Percentiles rank a stretch among this genome's conserved stretches.
Evolutionary conservation across 169 alveolate species (phyloP).

Genomic region (Plasmodium inui): DNA sequence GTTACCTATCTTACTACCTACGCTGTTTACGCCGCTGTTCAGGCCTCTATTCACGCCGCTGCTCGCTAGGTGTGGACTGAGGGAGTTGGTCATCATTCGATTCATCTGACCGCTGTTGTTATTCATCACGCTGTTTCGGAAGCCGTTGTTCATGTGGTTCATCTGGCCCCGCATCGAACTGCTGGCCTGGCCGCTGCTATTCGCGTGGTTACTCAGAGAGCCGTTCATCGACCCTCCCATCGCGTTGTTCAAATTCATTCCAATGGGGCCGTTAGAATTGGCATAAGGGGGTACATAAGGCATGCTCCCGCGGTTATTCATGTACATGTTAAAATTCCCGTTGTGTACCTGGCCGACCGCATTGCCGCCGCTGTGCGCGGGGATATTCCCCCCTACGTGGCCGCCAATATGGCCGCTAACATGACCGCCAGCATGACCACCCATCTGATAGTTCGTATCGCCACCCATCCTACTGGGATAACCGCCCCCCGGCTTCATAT

Average conservation of each 20-base stretch:
- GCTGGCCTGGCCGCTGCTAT: background rate
- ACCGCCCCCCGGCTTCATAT: background rate
- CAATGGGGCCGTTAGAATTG: background rate
- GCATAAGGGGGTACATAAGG: background rate
- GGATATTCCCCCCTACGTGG: background rate
- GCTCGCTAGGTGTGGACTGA: constrained; percentile 2
- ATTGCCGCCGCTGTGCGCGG: background rate
- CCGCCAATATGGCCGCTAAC: background rate
- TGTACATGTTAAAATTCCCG: constrained; percentile 4
- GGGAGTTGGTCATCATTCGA: constrained; percentile 10
- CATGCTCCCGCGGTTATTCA: constrained; percentile 1
- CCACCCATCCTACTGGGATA: background rate
- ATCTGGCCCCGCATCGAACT: background rate
- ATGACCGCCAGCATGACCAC: background rate
- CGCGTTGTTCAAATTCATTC: background rate
- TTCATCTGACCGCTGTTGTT: constrained; percentile 33
- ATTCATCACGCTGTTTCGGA: constrained; percentile 32
- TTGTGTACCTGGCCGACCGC: background rate
- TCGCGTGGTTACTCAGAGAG: background rate
- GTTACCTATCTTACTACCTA: constrained; percentile 17
- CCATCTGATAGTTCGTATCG: background rate
- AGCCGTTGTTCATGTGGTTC: background rate
- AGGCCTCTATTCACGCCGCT: background rate
- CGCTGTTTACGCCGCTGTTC: background rate
- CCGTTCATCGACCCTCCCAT: background rate